Evolutionary conservation across 208 protist genomes (phyloP).

Genomic region (Trichomonas gallinae): DNA sequence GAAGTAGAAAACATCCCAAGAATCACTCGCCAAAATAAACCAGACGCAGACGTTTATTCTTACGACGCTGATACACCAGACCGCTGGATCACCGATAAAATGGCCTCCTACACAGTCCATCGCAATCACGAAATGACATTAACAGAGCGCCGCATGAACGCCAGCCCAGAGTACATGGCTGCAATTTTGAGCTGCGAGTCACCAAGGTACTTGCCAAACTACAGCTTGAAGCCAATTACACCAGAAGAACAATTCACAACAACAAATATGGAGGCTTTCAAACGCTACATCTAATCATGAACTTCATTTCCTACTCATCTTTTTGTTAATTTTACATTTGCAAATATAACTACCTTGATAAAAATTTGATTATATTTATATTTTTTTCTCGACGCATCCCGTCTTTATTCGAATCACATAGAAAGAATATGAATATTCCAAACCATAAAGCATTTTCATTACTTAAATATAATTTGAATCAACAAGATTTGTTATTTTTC

Average conservation of each 20-base stretch:
- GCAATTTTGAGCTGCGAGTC: not conserved
- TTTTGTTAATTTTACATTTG: too few species aligned
- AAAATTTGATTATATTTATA: too few species aligned
- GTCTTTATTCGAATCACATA: too few species aligned
- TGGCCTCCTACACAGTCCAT: not conserved
- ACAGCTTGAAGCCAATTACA: not conserved
- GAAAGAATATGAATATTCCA: too few species aligned
- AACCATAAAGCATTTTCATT: too few species aligned
- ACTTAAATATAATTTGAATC: too few species aligned
- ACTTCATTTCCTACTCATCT: too few species aligned
- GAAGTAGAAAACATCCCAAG: constrained; percentile 9
- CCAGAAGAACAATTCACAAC: constrained; percentile 8
- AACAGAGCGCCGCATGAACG: not conserved
- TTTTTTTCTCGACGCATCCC: too few species aligned
- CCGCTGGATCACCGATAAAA: not conserved
- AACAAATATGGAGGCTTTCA: not conserved
- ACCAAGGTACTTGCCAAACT: not conserved
- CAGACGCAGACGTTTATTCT: not conserved
- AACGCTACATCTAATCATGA: not conserved
- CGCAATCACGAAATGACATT: not conserved
- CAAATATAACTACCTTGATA: too few species aligned
- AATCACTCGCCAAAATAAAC: not conserved
- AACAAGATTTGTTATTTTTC: too few species aligned
- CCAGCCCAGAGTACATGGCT: not conserved
- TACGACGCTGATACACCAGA: not conserved